phyloP scores from a whole-genome alignment of 2,329 filamentous ascomycete species.

The Alternaria viburni region DNA sequence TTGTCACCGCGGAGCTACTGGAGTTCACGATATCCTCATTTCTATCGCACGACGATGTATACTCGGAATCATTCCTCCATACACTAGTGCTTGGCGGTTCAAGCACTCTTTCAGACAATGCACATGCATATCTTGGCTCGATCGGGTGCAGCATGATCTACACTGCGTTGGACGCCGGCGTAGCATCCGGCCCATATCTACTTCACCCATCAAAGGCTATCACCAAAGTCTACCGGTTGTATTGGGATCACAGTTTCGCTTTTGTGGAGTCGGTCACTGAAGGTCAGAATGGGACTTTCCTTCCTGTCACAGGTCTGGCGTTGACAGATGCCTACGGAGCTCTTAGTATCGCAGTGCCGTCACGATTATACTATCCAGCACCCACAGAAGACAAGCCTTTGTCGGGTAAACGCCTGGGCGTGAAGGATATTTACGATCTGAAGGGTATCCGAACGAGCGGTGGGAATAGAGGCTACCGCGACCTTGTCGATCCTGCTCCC shows the following conservation, averaged over 20 bases:
- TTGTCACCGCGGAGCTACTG: neutral
- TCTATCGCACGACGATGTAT: constrained; percentile 9
- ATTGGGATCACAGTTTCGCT: constrained; percentile 17
- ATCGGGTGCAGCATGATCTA: constrained; percentile 9
- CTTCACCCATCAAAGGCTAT: constrained; percentile 12
- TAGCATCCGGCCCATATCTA: constrained; percentile 14
- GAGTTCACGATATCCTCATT: neutral
- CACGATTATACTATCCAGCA: constrained; percentile 15
- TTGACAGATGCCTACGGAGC: constrained; percentile 12
- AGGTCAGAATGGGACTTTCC: constrained; percentile 14
- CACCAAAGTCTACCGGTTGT: constrained; percentile 15
- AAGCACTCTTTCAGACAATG: neutral
- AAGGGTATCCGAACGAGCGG: constrained; percentile 18
- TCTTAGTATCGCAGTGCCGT: constrained; percentile 20
- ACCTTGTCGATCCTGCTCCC: neutral
- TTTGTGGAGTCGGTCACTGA: constrained; percentile 17
- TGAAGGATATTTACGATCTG: constrained; percentile 28
- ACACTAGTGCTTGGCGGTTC: constrained; percentile 12
- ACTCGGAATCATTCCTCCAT: constrained; percentile 7
- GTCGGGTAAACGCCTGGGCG: constrained; percentile 14
- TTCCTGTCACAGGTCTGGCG: constrained; percentile 14
- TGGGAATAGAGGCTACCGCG: constrained; percentile 21
- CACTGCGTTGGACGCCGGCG: neutral
- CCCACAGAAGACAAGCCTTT: constrained; percentile 9
- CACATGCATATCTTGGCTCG: neutral